phyloP scores from a whole-genome alignment of 2,329 filamentous ascomycete species.

The Clarireedia monteithiana region DNA sequence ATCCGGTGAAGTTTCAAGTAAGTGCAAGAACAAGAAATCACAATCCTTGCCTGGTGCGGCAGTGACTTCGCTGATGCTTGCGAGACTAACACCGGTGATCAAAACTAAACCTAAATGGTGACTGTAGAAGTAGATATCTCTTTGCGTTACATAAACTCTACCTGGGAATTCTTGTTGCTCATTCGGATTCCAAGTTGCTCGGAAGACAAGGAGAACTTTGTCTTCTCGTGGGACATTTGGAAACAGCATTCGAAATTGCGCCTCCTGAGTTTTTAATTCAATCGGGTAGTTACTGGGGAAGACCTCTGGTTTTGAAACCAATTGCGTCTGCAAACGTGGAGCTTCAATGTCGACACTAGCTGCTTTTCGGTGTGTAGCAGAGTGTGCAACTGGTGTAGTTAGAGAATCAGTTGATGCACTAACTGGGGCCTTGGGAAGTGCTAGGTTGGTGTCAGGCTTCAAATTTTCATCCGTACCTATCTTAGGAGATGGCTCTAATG shows the following conservation, averaged over 20 bases:
- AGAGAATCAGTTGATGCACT: constrained; percentile 21
- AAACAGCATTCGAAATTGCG: constrained; percentile 89
- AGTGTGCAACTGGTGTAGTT: constrained; percentile 2
- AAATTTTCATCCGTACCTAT: constrained; percentile 23
- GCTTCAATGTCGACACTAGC: constrained; percentile 33
- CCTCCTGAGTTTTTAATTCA: constrained; percentile 77
- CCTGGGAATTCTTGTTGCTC: constrained; percentile 73
- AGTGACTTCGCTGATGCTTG: constrained; percentile 77
- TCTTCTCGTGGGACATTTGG: constrained; percentile 70
- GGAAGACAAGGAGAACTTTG: constrained; percentile 83
- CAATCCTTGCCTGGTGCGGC: constrained; percentile 84
- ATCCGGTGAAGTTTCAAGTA: constrained; percentile 29
- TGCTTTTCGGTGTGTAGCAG: constrained; percentile 22
- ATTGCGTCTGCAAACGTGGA: constrained; percentile 15
- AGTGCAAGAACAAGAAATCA: constrained; percentile 85
- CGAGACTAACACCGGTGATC: constrained; percentile 68
- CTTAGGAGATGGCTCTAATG: constrained; percentile 22
- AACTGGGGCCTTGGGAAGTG: constrained; percentile 14
- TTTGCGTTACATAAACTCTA: constrained; percentile 78
- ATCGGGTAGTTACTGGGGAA: constrained; percentile 73
- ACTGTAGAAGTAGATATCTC: constrained; percentile 92
- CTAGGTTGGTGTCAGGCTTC: constrained; percentile 20
- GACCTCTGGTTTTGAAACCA: constrained; percentile 30
- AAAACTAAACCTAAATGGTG: constrained; percentile 88
- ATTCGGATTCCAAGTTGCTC: constrained; percentile 75